Evolutionary conservation across 495 filamentous ascomycete genomes (phyloP), one percentile per base, ranked within the genome.

Genomic region (Neurospora tetraspora): DNA sequence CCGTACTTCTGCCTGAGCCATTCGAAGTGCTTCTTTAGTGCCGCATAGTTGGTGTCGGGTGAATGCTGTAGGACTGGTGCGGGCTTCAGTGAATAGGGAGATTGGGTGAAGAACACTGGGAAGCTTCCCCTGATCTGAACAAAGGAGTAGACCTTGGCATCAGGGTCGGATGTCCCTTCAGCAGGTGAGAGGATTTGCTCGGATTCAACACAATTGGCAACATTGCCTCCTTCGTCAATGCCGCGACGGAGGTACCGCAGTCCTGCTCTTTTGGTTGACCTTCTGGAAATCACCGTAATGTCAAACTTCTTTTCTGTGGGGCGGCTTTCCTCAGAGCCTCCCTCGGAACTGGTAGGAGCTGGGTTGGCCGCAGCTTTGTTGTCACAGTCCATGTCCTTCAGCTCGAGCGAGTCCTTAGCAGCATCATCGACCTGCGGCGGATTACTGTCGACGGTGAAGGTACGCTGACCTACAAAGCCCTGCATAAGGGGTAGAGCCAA

Each of bases 171-270:
- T 10, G 77, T 73, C 4, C 79, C 76, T 16, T 85, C 83, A 3
- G 85, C 79, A 11, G 85, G 85, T 0, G 92, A 93, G 9, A 98
- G 86, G 40, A 98, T 91, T 77, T 98, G 95, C 79, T 98, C 96
- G 4, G 94, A 94, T 82, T 98, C 95, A 38, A 98, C 95, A 6
- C 83, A 88, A 76, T 98, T 98, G n/a, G 95, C 95, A 5, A 90
- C 89, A 73, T 94, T 88, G 1, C 95, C 96, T 34, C 91, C 86
- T 70, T 97, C 93, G 78, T 98, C 94, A 8, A 97, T 87, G 23
- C 95, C 95, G 42, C 95, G 90, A n/a, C 95, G 89, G 23, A 98
- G 87, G 82, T 98, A 98, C 47, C 95, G 88, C 38, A 98, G 84
- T 20, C 95, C 95, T 9, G 95, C 93, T 18, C 95, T 87, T 72